Conservation (phyloP, 2,329 filamentous ascomycete genomes). For the Trichothecium sympodiale region DNA sequence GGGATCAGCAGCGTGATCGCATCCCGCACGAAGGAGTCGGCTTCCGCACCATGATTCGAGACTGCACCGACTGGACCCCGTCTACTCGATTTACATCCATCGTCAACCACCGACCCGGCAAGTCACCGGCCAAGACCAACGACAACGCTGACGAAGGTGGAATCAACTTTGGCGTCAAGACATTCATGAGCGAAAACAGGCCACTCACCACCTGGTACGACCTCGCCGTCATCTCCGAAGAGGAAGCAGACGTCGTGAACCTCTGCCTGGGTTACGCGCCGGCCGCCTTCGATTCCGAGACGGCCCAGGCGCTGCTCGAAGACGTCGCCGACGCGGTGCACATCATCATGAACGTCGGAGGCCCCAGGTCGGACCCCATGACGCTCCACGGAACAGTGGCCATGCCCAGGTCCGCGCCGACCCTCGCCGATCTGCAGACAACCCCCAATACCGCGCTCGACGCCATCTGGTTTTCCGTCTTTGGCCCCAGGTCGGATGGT, state of each 20-base stretch:
- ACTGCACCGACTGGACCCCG: conserved; percentile 3
- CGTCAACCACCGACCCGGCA: conserved; percentile 4
- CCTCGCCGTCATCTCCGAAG: conserved; percentile 4
- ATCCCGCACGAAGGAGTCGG: conserved; percentile 5
- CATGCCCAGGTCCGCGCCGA: conserved; percentile 2
- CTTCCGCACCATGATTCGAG: conserved; percentile 4
- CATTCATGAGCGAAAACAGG: conserved; percentile 1
- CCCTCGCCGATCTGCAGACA: not conserved
- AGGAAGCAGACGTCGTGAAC: conserved; percentile 1
- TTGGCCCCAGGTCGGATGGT: conserved; percentile 1
- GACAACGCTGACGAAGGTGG: not conserved
- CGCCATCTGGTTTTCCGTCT: conserved; percentile 4
- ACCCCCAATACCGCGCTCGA: conserved; percentile 1
- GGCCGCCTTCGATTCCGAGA: conserved; percentile 1
- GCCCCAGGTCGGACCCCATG: conserved; percentile 1
- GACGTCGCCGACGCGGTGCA: conserved; percentile 2
- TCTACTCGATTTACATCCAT: conserved; percentile 4
- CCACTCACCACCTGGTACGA: conserved; percentile 5
- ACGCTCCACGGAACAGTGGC: conserved; percentile 3
- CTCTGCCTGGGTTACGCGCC: conserved; percentile 4
- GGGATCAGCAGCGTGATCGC: conserved; percentile 4
- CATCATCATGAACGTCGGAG: conserved; percentile 1
- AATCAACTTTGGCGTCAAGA: conserved; percentile 1
- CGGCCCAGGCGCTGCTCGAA: conserved; percentile 3
- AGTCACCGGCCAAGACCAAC: conserved; percentile 1